Conservation (phyloP, 2,329 filamentous ascomycete genomes). For the Penicillium olsonii region DNA sequence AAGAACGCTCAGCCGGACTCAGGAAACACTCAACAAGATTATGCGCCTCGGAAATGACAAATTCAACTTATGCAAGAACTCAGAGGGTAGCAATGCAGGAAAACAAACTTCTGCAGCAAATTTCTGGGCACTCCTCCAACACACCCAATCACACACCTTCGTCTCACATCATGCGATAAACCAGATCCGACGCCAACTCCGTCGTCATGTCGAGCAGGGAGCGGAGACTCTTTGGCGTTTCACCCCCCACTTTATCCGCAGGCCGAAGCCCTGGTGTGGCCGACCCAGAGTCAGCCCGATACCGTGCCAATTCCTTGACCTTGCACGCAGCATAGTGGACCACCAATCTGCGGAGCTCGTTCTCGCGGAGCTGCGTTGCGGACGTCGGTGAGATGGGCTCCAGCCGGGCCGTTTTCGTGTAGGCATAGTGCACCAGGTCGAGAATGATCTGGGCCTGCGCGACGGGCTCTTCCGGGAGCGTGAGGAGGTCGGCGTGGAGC, state of each 20-base stretch:
- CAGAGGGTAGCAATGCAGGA: constrained; percentile 11
- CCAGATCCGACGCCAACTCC: constrained; percentile 44
- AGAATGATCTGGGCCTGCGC: constrained; percentile 38
- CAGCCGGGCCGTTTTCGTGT: constrained; percentile 41
- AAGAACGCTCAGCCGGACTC: neutral
- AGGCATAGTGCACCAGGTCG: constrained; percentile 42
- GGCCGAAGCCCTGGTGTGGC: constrained; percentile 23
- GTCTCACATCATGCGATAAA: constrained; percentile 44
- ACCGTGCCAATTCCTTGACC: constrained; percentile 39
- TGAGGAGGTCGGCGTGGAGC: constrained; percentile 39
- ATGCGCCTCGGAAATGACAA: constrained; percentile 14
- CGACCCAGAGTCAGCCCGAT: constrained; percentile 29
- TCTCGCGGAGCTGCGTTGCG: constrained; percentile 40
- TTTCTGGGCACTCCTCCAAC: neutral
- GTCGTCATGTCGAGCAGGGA: constrained; percentile 39
- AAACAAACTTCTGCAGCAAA: constrained; percentile 12
- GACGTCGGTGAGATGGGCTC: constrained; percentile 41
- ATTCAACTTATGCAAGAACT: constrained; percentile 12
- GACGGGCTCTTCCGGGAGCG: constrained; percentile 27
- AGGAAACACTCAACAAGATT: constrained; percentile 12
- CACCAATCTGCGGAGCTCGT: constrained; percentile 43
- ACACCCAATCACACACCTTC: constrained; percentile 8
- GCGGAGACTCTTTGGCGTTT: constrained; percentile 34
- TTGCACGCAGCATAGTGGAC: constrained; percentile 45
- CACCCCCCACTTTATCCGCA: constrained; percentile 22